Percentiles rank a stretch among this genome's conserved stretches.
phyloP scores from a whole-genome alignment of 1,284 basidiomycete species.

The Stereum hirsutum region DNA sequence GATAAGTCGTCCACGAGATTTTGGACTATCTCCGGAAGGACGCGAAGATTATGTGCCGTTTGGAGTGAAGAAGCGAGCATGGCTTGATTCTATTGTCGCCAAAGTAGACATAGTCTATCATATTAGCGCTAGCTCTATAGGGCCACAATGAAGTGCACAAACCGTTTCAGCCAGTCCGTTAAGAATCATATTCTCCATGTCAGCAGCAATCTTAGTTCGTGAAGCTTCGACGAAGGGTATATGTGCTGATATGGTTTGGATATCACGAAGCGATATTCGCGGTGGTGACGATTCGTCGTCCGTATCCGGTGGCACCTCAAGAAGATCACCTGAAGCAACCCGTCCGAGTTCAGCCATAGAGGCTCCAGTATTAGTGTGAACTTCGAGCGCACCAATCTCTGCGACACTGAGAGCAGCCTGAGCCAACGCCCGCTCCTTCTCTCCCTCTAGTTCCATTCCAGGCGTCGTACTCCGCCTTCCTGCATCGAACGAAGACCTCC shows the following conservation, averaged over 20 bases:
- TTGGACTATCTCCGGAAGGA: constrained; percentile 77
- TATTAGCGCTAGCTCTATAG: neutral
- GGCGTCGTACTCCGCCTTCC: constrained; percentile 11
- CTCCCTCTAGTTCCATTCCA: constrained; percentile 48
- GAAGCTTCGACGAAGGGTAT: constrained; percentile 66
- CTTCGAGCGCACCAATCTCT: constrained; percentile 58
- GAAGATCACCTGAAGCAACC: constrained; percentile 29
- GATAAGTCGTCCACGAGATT: constrained; percentile 76
- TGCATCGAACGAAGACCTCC: constrained; percentile 3
- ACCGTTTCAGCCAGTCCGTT: constrained; percentile 70
- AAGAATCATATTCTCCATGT: constrained; percentile 86
- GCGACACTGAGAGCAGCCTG: constrained; percentile 88
- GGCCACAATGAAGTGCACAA: constrained; percentile 16
- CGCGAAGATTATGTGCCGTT: constrained; percentile 87
- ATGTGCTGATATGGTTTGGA: constrained; percentile 63
- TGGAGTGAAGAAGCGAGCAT: constrained; percentile 87
- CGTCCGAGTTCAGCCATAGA: neutral
- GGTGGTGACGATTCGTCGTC: constrained; percentile 6
- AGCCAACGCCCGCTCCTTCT: constrained; percentile 77
- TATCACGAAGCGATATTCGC: constrained; percentile 50
- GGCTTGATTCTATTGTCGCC: constrained; percentile 64
- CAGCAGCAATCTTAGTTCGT: constrained; percentile 57
- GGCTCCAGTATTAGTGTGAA: neutral
- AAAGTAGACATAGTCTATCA: neutral
- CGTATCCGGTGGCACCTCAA: constrained; percentile 18